Base-by-base conservation (phyloP, 192 early-diverging fungal species). In the Phycomyces nitens region DNA sequence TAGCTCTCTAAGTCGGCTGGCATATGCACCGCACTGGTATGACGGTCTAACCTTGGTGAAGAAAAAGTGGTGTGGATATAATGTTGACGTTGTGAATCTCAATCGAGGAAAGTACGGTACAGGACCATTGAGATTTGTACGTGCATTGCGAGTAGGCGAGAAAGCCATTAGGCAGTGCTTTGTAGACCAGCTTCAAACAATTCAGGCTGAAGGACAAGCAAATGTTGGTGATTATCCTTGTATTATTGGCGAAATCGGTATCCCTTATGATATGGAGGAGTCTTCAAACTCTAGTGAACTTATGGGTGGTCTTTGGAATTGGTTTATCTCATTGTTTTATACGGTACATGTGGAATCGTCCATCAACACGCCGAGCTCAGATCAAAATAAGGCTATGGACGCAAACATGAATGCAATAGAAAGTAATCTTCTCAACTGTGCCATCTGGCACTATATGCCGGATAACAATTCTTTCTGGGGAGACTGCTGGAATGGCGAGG, bases 11-110 rank as follows among this genome's bases (percentile, higher is more conserved):
- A 60, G 66, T 15, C 69, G 80, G n/a, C 58, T 85, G 9, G 79
- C 75, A 9, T 85, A 83, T 65, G 67, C 80, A 0, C 83, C 83
- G 8, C 83, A 85, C 62, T 85, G 79, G 79, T 85, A 85, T 43
- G 83, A 79, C 53, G 85, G 83, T 0, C 58, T 86, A 52, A 86
- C 85, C 4, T 72, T 86, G 15, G 62, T 82, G 10, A 80, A 82
- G 58, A 86, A 84, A 70, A 70, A 77, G 10, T 86, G 82, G 78
- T 77, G 76, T 54, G 77, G 71, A 62, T 84, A 73, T 50, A 85
- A 85, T 21, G 43, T 85, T 47, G 84, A 85, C 65, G 69, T 75
- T 38, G 69, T 85, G 8, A 82, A 82, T 0, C 60, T 85, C 21
- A 81, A 76, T 57, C 68, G 81, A n/a, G 84, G 84, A 39, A 77